Conservation (phyloP, 176 grass and related monocot species). For the Aegilops speltoides region DNA sequence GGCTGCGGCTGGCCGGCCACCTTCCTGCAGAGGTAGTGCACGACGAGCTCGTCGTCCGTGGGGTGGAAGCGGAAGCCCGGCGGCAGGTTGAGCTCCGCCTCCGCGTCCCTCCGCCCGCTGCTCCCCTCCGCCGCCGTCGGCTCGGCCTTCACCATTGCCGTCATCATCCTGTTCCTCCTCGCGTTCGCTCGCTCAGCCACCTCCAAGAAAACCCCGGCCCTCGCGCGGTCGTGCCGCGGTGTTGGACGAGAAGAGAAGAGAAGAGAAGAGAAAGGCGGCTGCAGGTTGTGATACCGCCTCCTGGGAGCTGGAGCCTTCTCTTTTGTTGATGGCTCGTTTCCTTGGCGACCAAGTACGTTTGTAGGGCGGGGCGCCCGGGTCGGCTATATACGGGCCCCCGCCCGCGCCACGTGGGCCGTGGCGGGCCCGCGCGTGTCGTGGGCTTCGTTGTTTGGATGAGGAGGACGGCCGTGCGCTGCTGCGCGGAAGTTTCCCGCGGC, state of each 20-base stretch:
- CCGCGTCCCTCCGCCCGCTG: slow-evolving; percentile 57
- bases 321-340: background rate
- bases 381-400: background rate
- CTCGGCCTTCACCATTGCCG: slow-evolving; percentile 16
- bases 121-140: background rate
- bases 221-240: no score
- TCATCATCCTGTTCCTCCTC: background rate
- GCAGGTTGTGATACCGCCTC: background rate
- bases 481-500: slow-evolving; percentile 39
- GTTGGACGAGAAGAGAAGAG: no score
- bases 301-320: background rate
- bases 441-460: slow-evolving; percentile 26
- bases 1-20: slow-evolving; percentile 49
- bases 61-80: slow-evolving; percentile 97
- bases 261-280: background rate
- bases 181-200: background rate
- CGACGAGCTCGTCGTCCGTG: slow-evolving; percentile 89
- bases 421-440: background rate
- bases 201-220: background rate
- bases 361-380: no score
- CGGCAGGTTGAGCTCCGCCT: slow-evolving; percentile 80
- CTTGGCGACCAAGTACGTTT: background rate
- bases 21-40: slow-evolving; percentile 69
- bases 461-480: background rate
- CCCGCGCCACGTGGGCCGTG: background rate